Percentiles rank a stretch among this genome's conserved stretches.
phyloP scores from a whole-genome alignment of 345 rosid species.

The Ailanthus altissimus region DNA sequence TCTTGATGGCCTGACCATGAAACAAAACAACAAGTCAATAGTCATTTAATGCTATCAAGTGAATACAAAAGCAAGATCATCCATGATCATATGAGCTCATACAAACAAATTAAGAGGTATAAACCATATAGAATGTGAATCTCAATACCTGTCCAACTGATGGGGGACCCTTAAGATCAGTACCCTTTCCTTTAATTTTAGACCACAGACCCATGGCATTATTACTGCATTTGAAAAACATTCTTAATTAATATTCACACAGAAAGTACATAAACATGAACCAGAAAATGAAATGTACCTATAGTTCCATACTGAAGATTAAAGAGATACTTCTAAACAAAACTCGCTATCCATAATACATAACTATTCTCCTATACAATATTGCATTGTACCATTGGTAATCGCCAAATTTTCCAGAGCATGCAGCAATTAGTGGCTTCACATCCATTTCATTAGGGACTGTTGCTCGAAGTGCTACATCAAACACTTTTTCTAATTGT shows the following conservation, averaged over 20 bases:
- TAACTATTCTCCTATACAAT: background rate
- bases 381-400: constrained; percentile 71
- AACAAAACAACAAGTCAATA: background rate
- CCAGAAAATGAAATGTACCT: background rate
- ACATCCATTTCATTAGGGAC: constrained; percentile 63
- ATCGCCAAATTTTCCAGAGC: constrained; percentile 73
- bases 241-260: background rate
- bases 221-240: constrained; percentile 49
- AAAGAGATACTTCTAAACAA: constrained; percentile 1
- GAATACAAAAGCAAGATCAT: background rate
- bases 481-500: constrained; percentile 62
- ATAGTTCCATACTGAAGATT: constrained; percentile 8
- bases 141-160: constrained; percentile 78
- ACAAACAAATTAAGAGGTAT: background rate
- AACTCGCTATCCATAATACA: background rate
- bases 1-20: constrained; percentile 60
- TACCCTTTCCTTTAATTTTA: constrained; percentile 64
- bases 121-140: background rate
- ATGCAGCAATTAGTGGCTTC: constrained; percentile 69
- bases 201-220: constrained; percentile 92
- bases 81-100: background rate
- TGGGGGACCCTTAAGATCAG: constrained; percentile 69
- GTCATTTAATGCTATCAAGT: constrained; percentile 5
- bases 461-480: constrained; percentile 52
- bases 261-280: background rate